Percentiles rank a stretch among this genome's conserved stretches.
phyloP scores from a whole-genome alignment of 306 rosid species.

The Acmispon strigosus region DNA sequence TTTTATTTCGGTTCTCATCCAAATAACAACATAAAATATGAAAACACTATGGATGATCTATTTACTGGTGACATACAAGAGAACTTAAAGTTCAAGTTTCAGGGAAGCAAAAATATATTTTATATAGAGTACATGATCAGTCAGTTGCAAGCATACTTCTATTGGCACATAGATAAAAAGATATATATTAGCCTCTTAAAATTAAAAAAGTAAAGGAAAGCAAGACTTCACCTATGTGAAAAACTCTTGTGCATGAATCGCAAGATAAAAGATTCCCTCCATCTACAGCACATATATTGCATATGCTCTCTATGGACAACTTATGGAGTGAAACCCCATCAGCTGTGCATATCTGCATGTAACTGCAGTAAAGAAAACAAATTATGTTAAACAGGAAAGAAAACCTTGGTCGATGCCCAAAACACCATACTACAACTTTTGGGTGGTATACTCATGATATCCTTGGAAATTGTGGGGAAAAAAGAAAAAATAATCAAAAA shows the following conservation, averaged over 20 bases:
- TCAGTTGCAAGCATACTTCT: not conserved
- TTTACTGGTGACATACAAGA: not conserved
- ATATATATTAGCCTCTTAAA: not conserved
- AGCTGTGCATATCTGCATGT: slow-evolving; percentile 59
- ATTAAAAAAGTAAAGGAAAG: not conserved
- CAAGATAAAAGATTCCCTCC: slow-evolving; percentile 72
- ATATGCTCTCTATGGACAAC: slow-evolving; percentile 49
- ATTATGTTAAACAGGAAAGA: not conserved
- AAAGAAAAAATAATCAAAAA: not conserved
- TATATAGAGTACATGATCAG: not conserved
- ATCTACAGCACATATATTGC: slow-evolving; percentile 44
- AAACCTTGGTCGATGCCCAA: not conserved
- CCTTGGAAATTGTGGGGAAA: not conserved
- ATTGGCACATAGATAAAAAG: not conserved
- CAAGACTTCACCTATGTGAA: slow-evolving; percentile 45
- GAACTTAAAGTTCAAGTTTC: not conserved
- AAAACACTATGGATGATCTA: not conserved
- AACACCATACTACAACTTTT: not conserved
- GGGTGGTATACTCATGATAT: not conserved
- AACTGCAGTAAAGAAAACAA: slow-evolving; percentile 37
- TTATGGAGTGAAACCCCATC: slow-evolving; percentile 73
- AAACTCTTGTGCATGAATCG: slow-evolving; percentile 69
- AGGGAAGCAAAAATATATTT: not conserved
- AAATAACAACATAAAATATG: not conserved
- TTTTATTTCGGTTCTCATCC: not conserved